Base-by-base conservation (phyloP, 192 early-diverging fungal species). In the Backusella liffmaniae region DNA sequence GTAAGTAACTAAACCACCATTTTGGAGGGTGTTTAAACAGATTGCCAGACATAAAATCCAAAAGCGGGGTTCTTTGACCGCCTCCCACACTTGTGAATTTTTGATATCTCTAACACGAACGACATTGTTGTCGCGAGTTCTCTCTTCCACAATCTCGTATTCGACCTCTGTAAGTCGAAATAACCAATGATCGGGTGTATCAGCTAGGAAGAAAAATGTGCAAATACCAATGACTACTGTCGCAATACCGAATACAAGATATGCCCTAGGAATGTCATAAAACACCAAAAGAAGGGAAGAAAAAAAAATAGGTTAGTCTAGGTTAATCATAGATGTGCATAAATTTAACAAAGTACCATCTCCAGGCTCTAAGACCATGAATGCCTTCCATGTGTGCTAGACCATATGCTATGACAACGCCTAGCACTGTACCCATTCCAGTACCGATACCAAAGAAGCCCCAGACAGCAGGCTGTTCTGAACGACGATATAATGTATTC, bases 1-100 rank as follows among this genome's bases (percentile, higher is more conserved):
- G 41, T 71, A 80, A 26, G 73, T 67, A 21, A 66, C 75, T 29
- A 80, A 66, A 42, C 41, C 78, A 42, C 74, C 70, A 46, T 80
- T 80, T 36, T 51, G 56, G 13, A 80, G 42, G 26, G 49, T 72
- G 62, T 44, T 36, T 5, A 75, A 41, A 1, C 72, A 9, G 7
- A 21, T 23, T 9, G 35, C 37, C 3, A 73, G 10, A 9, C 26
- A 67, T 12, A 65, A 72, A 21, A 51, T 7, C 69, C 70, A 80
- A 13, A 75, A 51, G 13, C 74, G 69, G 4, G 74, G 71, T 26
- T 80, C 78, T 5, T 62, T 65, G 8, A 80, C 4, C n/a, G 62
- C 56, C 29, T 80, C 78, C 51, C 67, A 73, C 12, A 80, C 66
- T 72, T 80, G 78, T 12, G 70, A 32, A 15, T 44, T 32, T 29